Percentiles rank a stretch among this genome's conserved stretches.
phyloP scores from a whole-genome alignment of 179 eudicot species.

The Pouteria campechiana region DNA sequence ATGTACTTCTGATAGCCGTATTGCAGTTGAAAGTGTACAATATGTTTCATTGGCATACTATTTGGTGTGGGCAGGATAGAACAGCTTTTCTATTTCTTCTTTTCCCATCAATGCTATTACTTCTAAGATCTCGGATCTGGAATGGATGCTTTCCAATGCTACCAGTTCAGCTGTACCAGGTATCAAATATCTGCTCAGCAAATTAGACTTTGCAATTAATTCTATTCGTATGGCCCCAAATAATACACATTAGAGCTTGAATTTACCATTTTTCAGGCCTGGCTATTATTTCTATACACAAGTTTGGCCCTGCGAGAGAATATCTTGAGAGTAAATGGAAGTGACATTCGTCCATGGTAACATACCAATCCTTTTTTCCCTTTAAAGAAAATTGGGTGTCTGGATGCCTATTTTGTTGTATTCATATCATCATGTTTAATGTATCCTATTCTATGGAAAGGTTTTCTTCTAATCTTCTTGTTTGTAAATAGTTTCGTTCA shows the following conservation, averaged over 20 bases:
- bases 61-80: slow-evolving; percentile 30
- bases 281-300: slow-evolving; percentile 46
- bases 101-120: slow-evolving; percentile 26
- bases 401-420: too few species aligned
- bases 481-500: too few species aligned
- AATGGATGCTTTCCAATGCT: slow-evolving; percentile 47
- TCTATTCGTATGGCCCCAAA: too few species aligned
- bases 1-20: too few species aligned
- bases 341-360: slow-evolving; percentile 53
- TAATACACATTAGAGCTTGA: background rate
- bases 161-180: slow-evolving; percentile 48
- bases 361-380: background rate
- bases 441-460: too few species aligned
- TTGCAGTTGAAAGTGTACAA: too few species aligned
- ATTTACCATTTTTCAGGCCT: slow-evolving; percentile 29
- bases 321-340: slow-evolving; percentile 50
- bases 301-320: slow-evolving; percentile 47
- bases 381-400: background rate
- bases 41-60: background rate
- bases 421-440: too few species aligned
- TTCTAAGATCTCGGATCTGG: slow-evolving; percentile 34
- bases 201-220: background rate
- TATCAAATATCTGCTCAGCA: too few species aligned
- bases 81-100: slow-evolving; percentile 39
- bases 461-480: too few species aligned